These are phyloP conservation scores for Schizochytrium sp. DNA, from an alignment of 108 stramenopile genomes.

Conservation along the genomic window DNA sequence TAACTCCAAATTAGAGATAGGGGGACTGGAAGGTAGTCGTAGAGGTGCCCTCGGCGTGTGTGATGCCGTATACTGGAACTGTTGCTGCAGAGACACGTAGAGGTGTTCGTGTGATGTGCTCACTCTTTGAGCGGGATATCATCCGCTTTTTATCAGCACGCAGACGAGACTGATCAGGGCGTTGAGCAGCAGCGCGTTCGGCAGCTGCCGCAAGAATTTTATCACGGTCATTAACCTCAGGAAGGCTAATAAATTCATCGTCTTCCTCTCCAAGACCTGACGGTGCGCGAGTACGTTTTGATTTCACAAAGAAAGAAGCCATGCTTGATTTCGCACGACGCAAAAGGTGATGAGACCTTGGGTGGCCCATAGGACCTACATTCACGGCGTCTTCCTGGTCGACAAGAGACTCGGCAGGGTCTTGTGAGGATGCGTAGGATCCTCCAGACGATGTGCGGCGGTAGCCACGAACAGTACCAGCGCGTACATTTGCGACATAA, in stretches of 20 bases:
- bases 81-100: not conserved
- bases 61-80: no score
- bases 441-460: no score
- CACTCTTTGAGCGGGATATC: constrained; percentile 16
- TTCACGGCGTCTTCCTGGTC: not conserved
- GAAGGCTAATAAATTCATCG: not conserved
- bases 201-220: not conserved
- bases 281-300: constrained; percentile 10
- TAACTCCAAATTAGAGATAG: no score
- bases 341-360: not conserved
- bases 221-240: not conserved
- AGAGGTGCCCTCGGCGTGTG: no score
- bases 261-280: constrained; percentile 12
- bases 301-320: constrained; percentile 8
- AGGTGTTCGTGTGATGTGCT: constrained; percentile 36
- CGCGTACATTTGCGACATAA: no score
- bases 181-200: not conserved
- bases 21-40: no score
- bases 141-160: constrained; percentile 25
- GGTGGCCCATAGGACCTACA: not conserved
- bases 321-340: constrained; percentile 35
- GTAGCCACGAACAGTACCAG: no score
- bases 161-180: not conserved
- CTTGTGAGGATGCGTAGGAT: no score
- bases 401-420: no score